A percentile compares a stretch with the other conserved stretches of the same genome.
Conservation (phyloP, 2,329 filamentous ascomycete genomes). For the Penicillium digitatum region DNA sequence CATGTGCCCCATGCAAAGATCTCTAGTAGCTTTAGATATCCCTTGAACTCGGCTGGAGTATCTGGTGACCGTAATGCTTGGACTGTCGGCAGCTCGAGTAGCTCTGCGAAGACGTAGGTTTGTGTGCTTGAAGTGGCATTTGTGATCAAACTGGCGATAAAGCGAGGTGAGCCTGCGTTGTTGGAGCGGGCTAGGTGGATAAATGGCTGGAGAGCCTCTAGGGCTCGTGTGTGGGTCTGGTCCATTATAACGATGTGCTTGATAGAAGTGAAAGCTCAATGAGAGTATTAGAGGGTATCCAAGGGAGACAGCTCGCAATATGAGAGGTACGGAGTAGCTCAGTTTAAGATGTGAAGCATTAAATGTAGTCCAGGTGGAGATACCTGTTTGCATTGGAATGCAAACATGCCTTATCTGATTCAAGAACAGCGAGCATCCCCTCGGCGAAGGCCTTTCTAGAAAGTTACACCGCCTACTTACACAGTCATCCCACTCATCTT, state of each 20-base stretch:
- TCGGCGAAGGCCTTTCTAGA: too few species aligned
- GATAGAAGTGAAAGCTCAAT: neutral
- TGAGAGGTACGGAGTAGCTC: neutral
- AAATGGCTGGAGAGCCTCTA: slow-evolving; percentile 73
- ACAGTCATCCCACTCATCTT: too few species aligned
- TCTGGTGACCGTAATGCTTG: slow-evolving; percentile 60
- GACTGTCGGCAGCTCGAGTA: slow-evolving; percentile 77
- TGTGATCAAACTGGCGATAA: slow-evolving; percentile 77
- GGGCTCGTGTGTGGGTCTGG: slow-evolving; percentile 48
- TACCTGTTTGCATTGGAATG: slow-evolving; percentile 18
- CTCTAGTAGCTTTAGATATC: slow-evolving; percentile 68
- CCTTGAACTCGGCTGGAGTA: slow-evolving; percentile 57
- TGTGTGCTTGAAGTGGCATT: slow-evolving; percentile 86
- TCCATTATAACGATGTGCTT: slow-evolving; percentile 36
- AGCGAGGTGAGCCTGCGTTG: slow-evolving; percentile 65
- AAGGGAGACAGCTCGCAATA: neutral
- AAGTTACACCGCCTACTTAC: too few species aligned
- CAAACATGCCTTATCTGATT: slow-evolving; percentile 22
- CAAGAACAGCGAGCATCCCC: too few species aligned
- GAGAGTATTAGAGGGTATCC: neutral
- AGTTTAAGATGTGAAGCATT: neutral
- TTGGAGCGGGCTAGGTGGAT: slow-evolving; percentile 82
- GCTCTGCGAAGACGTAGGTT: slow-evolving; percentile 89
- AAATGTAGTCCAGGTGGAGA: slow-evolving; percentile 1
- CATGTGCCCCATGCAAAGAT: slow-evolving; percentile 94